Evolutionary conservation across 2,329 filamentous ascomycete genomes (phyloP).

Genomic region (Chaetomiaceae sp.): DNA sequence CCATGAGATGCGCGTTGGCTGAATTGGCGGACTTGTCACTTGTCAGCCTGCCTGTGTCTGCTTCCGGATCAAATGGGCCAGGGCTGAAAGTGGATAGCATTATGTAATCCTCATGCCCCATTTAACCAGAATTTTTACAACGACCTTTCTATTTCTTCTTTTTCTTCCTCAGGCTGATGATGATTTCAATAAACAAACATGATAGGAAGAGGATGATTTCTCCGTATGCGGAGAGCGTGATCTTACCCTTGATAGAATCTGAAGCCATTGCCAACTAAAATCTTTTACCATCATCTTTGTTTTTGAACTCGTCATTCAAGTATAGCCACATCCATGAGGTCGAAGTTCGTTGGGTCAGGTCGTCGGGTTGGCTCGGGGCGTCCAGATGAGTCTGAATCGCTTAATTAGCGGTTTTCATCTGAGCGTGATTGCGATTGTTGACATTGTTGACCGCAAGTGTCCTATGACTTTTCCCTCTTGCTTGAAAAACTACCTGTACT

Average conservation of each 20-base stretch:
- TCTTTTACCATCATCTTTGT: not conserved
- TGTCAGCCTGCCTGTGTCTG: not conserved
- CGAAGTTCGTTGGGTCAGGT: too few relatives aligned
- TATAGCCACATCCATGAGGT: too few relatives aligned
- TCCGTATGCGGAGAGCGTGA: slow-evolving; percentile 50
- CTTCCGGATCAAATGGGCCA: not conserved
- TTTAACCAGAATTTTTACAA: slow-evolving; percentile 20
- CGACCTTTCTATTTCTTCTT: slow-evolving; percentile 19
- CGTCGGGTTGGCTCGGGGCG: too few relatives aligned
- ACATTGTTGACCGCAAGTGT: too few relatives aligned
- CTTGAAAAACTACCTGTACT: too few relatives aligned
- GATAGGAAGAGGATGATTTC: slow-evolving; percentile 68
- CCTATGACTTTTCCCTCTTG: too few relatives aligned
- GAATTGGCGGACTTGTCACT: not conserved
- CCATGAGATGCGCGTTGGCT: slow-evolving; percentile 7
- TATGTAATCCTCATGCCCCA: slow-evolving; percentile 18
- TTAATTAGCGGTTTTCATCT: too few relatives aligned
- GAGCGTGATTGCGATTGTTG: too few relatives aligned
- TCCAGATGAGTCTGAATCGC: too few relatives aligned
- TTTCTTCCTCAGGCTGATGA: slow-evolving; percentile 50
- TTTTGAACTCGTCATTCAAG: not conserved
- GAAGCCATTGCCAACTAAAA: slow-evolving; percentile 41
- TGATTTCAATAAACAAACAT: slow-evolving; percentile 53
- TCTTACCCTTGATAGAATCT: slow-evolving; percentile 52
- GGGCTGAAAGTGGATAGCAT: not conserved